Conservation (phyloP, 768 basidiomycete genomes). For the Ramaria rubella region DNA sequence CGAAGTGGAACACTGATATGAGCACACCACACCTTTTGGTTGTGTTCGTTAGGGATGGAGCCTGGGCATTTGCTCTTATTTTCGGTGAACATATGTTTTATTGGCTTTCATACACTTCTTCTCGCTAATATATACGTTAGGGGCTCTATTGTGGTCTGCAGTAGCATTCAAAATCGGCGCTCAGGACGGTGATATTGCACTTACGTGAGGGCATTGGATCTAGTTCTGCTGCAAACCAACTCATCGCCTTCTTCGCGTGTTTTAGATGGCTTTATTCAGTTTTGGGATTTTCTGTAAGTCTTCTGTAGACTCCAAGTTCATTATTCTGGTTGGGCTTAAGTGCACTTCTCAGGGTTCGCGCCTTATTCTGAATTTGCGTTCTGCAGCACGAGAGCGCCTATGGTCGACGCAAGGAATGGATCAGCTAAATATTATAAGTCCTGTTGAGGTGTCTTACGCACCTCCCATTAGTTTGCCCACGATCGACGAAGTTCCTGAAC, state of each 20-base stretch:
- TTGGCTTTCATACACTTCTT: background rate
- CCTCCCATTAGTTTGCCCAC: no score
- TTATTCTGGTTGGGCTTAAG: background rate
- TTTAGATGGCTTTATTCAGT: slow-evolving; percentile 1
- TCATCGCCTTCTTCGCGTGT: background rate
- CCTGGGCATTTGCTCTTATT: slow-evolving; percentile 4
- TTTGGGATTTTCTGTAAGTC: background rate
- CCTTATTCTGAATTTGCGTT: slow-evolving; percentile 7
- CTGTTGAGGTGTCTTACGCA: no score
- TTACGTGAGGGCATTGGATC: background rate
- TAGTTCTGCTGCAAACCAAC: background rate
- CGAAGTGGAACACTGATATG: background rate
- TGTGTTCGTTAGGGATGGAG: slow-evolving; percentile 9
- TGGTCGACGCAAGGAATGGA: no score
- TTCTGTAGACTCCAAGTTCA: no score
- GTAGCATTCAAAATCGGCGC: background rate
- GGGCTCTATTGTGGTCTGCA: background rate
- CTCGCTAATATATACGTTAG: slow-evolving; percentile 1
- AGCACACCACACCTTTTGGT: background rate
- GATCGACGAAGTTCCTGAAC: no score
- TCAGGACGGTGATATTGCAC: slow-evolving; percentile 3
- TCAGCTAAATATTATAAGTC: no score
- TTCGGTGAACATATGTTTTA: background rate
- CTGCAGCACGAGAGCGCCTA: background rate
- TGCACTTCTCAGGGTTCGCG: background rate